phyloP scores from a whole-genome alignment of 75 land plant genomes.

The Adiantum capillusveneris region DNA sequence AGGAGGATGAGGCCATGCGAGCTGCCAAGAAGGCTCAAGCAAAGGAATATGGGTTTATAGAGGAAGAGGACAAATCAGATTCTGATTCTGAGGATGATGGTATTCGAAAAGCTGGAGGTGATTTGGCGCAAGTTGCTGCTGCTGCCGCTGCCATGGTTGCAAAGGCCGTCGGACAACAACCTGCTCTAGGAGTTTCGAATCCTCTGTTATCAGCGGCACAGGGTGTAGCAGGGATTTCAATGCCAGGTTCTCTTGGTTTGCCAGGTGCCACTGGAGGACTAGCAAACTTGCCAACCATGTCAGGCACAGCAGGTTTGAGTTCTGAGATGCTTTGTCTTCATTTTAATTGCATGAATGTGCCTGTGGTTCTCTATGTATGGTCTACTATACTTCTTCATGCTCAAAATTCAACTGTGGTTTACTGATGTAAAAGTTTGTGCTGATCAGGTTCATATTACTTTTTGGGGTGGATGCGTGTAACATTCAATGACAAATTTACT shows the following conservation, averaged over 20 bases:
- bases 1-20: slow-evolving; percentile 91
- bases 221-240: slow-evolving; percentile 12
- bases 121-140: slow-evolving; percentile 54
- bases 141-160: slow-evolving; percentile 62
- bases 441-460: too few relatives aligned
- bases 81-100: slow-evolving; percentile 87
- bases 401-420: too few relatives aligned
- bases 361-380: too few relatives aligned
- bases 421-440: too few relatives aligned
- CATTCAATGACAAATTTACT: too few relatives aligned
- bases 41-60: slow-evolving; percentile 91
- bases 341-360: not conserved
- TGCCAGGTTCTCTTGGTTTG: slow-evolving; percentile 29
- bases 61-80: slow-evolving; percentile 77
- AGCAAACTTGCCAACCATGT: slow-evolving; percentile 21
- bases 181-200: slow-evolving; percentile 15
- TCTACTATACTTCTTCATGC: too few relatives aligned
- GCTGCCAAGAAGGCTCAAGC: slow-evolving; percentile 99
- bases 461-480: too few relatives aligned
- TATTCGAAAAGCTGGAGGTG: slow-evolving; percentile 81
- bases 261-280: slow-evolving; percentile 29
- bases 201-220: slow-evolving; percentile 22
- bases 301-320: slow-evolving; percentile 16
- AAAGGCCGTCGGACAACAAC: slow-evolving; percentile 19
- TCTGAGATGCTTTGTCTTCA: not conserved